Percentiles rank a stretch among this genome's conserved stretches.
Conservation (phyloP, 805 yeast species). For the Lachancea waltii region DNA sequence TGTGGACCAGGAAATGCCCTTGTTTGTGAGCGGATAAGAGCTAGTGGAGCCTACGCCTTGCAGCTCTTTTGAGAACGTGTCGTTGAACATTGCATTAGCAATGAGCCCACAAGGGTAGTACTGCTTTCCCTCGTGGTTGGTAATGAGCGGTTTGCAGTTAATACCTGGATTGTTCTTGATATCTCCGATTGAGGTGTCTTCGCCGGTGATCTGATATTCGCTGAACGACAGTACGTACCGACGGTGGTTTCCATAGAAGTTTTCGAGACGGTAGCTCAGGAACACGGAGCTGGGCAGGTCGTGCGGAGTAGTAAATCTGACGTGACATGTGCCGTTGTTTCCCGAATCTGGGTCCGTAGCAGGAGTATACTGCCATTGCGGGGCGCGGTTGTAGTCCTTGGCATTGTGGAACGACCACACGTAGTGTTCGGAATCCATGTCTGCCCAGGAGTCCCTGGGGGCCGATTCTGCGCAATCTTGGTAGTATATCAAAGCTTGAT, state of each 20-base stretch:
- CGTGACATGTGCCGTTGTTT: conserved; percentile 54
- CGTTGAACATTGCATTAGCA: conserved; percentile 90
- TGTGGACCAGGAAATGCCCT: conserved; percentile 78
- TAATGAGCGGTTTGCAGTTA: conserved; percentile 60
- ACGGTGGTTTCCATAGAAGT: conserved; percentile 90
- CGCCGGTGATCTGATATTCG: conserved; percentile 77
- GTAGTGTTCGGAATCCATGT: conserved; percentile 54
- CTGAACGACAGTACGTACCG: conserved; percentile 86
- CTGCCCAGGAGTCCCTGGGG: conserved; percentile 36
- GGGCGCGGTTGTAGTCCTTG: conserved; percentile 34
- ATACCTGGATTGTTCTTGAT: conserved; percentile 45
- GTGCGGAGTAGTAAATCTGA: conserved; percentile 67
- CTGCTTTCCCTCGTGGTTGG: conserved; percentile 47
- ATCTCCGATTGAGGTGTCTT: conserved; percentile 48
- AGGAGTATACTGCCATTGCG: conserved; percentile 61
- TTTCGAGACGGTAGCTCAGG: conserved; percentile 76
- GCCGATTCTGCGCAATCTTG: conserved; percentile 59
- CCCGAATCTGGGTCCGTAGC: conserved; percentile 39
- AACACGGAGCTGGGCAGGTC: conserved; percentile 69
- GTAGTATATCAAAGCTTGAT: conserved; percentile 68
- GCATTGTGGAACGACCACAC: conserved; percentile 48
- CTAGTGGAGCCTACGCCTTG: conserved; percentile 17
- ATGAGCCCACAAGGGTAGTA: conserved; percentile 93
- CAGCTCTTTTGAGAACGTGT: conserved; percentile 51
- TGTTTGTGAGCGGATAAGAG: conserved; percentile 34